Evolutionary conservation across 2,329 filamentous ascomycete genomes (phyloP), one percentile per base, ranked within the genome.

Genomic region (Amesomyces nigricolor): DNA sequence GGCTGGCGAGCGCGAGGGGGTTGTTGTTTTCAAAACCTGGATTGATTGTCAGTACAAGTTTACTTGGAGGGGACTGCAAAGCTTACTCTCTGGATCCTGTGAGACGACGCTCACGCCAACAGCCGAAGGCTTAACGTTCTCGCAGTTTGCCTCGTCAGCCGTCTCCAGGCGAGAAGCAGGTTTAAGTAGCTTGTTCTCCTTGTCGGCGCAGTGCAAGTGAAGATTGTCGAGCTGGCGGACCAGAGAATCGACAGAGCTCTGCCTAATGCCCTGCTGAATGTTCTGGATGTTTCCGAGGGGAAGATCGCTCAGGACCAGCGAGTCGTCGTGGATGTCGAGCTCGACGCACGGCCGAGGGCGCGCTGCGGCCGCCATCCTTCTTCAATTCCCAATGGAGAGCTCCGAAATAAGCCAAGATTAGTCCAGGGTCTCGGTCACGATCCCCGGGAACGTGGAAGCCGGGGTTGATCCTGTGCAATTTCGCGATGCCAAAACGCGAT

Each of bases 141-240:
- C 45, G 4, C 19, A 39, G 43, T 9, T 9, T 3, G 17, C 4
- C 14, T 38, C 40, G 5, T 43, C 22, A 6, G 22, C 22, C 22
- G 22, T 26, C 22, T 5, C 22, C 22, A 3, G 22, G 22, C 26
- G 48, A 26, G 29, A 40, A 49, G 30, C 47, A 22, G 35, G 5
- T 19, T 50, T 56, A 6, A 52, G 26, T 29, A 53, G 32, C 46
- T 51, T 56, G 51, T 62, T 63, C 51, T 64, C 62, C 53, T 63
- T 65, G 29, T 54, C 47, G 19, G 51, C 63, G 54, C 58, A 63
- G 55, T 61, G 32, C 32, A 69, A 61, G 55, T 69, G 68, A 47
- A 73, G 65, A 53, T 67, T 67, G 55, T 66, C 62, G 10, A 73
- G 62, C 22, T 68, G 62, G n/a, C 62, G 55, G 43, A 69, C 63